These are phyloP conservation scores for Picochlorum sp. DNA, from an alignment of 139 green algal species.

Conservation along the genomic window DNA sequence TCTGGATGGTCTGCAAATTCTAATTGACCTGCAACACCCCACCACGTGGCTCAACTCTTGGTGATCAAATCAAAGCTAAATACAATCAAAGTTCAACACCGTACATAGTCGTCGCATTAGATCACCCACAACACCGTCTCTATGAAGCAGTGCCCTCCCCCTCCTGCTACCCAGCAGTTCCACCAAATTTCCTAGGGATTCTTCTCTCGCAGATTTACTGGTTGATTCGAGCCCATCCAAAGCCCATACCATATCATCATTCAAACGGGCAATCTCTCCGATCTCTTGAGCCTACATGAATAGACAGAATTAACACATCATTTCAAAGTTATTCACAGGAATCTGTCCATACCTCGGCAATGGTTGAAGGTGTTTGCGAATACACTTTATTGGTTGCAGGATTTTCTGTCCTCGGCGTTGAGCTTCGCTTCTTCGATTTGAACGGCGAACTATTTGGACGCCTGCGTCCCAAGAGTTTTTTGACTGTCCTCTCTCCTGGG, in stretches of 20 bases:
- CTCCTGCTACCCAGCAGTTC: constrained; percentile 17
- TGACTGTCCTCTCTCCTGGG: too few species aligned
- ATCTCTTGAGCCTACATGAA: constrained; percentile 26
- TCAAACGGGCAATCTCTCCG: constrained; percentile 13
- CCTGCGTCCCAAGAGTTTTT: too few species aligned
- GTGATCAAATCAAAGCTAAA: background rate
- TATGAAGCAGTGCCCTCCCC: constrained; percentile 13
- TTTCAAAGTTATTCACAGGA: background rate
- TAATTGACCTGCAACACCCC: background rate
- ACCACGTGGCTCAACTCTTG: background rate
- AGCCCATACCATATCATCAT: constrained; percentile 20
- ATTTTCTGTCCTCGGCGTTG: too few species aligned
- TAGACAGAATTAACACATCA: constrained; percentile 59
- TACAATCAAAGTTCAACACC: constrained; percentile 2
- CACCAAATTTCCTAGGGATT: constrained; percentile 10
- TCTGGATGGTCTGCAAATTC: constrained; percentile 11
- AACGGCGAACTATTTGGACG: too few species aligned
- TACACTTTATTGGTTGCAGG: too few species aligned
- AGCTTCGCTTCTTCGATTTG: too few species aligned
- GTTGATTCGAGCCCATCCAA: constrained; percentile 19
- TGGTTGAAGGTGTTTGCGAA: too few species aligned
- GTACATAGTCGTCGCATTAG: constrained; percentile 2
- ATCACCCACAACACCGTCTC: constrained; percentile 6
- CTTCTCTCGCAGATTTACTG: background rate
- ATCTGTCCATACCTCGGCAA: background rate